Conservation (phyloP, 305 asterid species). For the Stenogyne calaminthoides region DNA sequence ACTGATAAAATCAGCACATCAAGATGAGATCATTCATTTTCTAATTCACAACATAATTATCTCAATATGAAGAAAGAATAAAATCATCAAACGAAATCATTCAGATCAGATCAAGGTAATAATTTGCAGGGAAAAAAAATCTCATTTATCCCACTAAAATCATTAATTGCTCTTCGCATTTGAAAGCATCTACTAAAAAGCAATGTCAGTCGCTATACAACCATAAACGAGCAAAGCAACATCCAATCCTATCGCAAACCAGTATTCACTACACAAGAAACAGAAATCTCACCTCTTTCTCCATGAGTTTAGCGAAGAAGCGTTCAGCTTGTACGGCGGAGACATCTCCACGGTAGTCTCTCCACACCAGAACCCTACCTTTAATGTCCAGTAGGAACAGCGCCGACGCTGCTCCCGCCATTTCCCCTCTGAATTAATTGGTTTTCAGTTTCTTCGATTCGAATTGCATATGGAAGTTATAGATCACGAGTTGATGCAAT, state of each 20-base stretch:
- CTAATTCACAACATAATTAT: not conserved
- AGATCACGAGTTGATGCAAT: conserved; percentile 39
- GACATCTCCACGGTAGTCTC: conserved; percentile 92
- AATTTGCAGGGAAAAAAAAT: not conserved
- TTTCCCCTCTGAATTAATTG: conserved; percentile 32
- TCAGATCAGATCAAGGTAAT: conserved; percentile 37
- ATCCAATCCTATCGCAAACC: conserved; percentile 19
- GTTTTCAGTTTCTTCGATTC: conserved; percentile 20
- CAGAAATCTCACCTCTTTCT: conserved; percentile 63
- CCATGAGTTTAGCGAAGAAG: conserved; percentile 82
- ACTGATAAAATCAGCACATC: conserved; percentile 26
- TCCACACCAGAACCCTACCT: conserved; percentile 91
- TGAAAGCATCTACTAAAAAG: conserved; percentile 9
- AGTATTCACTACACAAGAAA: not conserved
- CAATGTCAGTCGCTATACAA: not conserved
- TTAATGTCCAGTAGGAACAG: conserved; percentile 94
- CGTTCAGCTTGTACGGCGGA: conserved; percentile 84
- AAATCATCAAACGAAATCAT: conserved; percentile 16
- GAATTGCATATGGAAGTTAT: conserved; percentile 29
- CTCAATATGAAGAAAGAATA: not conserved
- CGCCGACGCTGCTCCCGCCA: conserved; percentile 98
- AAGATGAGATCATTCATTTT: conserved; percentile 3
- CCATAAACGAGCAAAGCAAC: conserved; percentile 2
- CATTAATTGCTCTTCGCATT: not conserved
- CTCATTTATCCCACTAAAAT: conserved; percentile 1